These are phyloP conservation scores for Rhizomucor miehei DNA, from an alignment of 371 early-diverging fungal genomes.

Conservation along the genomic window DNA sequence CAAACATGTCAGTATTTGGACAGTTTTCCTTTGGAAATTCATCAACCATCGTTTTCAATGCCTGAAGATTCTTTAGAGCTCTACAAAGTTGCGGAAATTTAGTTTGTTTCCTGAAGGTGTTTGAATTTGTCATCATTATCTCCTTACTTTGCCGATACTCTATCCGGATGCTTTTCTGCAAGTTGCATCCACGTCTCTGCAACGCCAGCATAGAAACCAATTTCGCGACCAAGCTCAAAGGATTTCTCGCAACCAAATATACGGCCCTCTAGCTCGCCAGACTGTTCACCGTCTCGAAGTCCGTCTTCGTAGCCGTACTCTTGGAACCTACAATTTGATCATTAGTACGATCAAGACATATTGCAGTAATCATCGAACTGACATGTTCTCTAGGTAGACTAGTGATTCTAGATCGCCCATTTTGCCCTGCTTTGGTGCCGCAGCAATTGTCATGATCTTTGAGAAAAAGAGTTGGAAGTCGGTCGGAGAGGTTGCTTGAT, in stretches of 20 bases:
- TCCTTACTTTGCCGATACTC: conserved; percentile 42
- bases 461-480: no score
- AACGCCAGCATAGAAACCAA: conserved; percentile 74
- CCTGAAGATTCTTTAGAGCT: conserved; percentile 47
- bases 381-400: conserved; percentile 64
- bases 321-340: conserved; percentile 51
- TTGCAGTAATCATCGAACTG: conserved; percentile 10
- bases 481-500: no score
- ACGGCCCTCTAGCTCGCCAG: conserved; percentile 70
- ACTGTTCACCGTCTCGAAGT: conserved; percentile 54
- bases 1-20: conserved; percentile 54
- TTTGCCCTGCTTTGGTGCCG: neutral
- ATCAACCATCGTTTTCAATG: conserved; percentile 42
- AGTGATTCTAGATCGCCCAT: conserved; percentile 51
- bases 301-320: conserved; percentile 69
- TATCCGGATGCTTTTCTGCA: conserved; percentile 31
- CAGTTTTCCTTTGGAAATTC: conserved; percentile 59
- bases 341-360: neutral
- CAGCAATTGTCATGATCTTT: no score
- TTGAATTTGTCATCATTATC: neutral
- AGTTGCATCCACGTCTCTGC: conserved; percentile 60
- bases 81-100: conserved; percentile 8
- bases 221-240: conserved; percentile 66
- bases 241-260: conserved; percentile 74
- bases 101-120: neutral